A percentile compares a stretch with the other conserved stretches of the same genome.
Conservation (phyloP, 2,329 filamentous ascomycete species). For the Seiridium unicorne region DNA sequence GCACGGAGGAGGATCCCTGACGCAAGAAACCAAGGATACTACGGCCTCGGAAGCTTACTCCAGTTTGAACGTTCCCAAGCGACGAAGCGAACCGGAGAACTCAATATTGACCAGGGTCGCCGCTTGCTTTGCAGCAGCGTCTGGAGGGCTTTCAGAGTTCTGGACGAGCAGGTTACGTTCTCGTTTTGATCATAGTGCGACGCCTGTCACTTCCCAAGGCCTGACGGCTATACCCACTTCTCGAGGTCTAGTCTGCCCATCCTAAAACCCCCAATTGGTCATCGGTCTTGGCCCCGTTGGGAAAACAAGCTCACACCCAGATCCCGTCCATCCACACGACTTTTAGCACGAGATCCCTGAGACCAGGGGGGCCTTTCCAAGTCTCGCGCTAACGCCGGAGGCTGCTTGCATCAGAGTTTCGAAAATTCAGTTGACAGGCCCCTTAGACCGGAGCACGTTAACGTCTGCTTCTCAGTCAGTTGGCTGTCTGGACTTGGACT, state of each 20-base stretch:
- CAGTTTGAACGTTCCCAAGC: background rate
- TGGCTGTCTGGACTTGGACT: too few species aligned
- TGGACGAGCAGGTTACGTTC: too few species aligned
- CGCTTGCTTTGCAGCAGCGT: too few species aligned
- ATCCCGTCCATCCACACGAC: slow-evolving; percentile 2
- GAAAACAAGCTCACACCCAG: slow-evolving; percentile 3
- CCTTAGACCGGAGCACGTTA: background rate
- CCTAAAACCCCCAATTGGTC: background rate
- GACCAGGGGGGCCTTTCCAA: background rate
- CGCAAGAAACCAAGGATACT: background rate
- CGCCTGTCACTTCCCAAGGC: background rate
- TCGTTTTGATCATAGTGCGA: too few species aligned
- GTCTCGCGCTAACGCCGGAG: slow-evolving; percentile 1
- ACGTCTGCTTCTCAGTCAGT: too few species aligned
- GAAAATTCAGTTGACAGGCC: slow-evolving; percentile 8
- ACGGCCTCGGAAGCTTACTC: background rate
- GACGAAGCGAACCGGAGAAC: background rate
- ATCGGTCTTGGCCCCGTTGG: slow-evolving; percentile 2
- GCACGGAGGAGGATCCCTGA: slow-evolving; percentile 4
- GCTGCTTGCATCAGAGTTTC: slow-evolving; percentile 5
- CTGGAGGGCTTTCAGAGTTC: too few species aligned
- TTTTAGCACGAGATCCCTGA: slow-evolving; percentile 7
- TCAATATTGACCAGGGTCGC: too few species aligned
- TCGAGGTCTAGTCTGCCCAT: background rate
- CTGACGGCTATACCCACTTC: background rate